A percentile compares a stretch with the other conserved stretches of the same genome.
Conservation (phyloP, 306 rosid genomes). For the Senna siamea region DNA sequence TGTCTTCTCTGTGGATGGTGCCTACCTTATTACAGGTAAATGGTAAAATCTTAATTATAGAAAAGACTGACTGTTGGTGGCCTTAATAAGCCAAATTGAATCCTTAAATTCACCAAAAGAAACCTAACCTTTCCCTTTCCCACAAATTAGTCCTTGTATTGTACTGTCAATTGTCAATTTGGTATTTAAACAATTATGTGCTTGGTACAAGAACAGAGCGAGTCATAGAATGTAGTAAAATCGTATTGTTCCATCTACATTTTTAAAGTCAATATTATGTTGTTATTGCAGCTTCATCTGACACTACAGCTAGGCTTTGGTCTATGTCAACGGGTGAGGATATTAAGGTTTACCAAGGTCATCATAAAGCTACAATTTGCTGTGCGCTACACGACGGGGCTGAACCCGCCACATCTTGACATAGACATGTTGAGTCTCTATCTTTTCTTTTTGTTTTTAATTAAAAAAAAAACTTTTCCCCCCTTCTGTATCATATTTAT, state of each 20-base stretch:
- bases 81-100: conserved; percentile 7
- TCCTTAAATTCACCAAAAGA: background rate
- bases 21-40: conserved; percentile 95
- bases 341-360: conserved; percentile 86
- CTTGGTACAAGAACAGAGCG: conserved; percentile 10
- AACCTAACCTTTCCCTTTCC: background rate
- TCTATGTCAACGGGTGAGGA: conserved; percentile 85
- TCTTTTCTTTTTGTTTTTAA: background rate
- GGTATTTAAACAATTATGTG: background rate
- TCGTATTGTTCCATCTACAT: background rate
- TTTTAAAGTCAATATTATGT: conserved; percentile 10
- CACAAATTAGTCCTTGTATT: conserved; percentile 23
- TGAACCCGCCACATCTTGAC: conserved; percentile 69
- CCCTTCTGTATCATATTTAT: conserved; percentile 14
- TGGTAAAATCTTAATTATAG: conserved; percentile 21
- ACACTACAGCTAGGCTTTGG: conserved; percentile 97
- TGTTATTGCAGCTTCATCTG: conserved; percentile 84
- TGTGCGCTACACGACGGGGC: conserved; percentile 99
- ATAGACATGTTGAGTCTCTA: background rate
- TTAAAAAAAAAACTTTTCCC: no score
- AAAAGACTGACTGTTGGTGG: conserved; percentile 3
- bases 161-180: conserved; percentile 25
- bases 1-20: conserved; percentile 98
- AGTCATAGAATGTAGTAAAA: background rate
- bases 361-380: conserved; percentile 92